Base-by-base conservation (phyloP, 2,329 filamentous ascomycete species). In the Raffaelea arxii region DNA sequence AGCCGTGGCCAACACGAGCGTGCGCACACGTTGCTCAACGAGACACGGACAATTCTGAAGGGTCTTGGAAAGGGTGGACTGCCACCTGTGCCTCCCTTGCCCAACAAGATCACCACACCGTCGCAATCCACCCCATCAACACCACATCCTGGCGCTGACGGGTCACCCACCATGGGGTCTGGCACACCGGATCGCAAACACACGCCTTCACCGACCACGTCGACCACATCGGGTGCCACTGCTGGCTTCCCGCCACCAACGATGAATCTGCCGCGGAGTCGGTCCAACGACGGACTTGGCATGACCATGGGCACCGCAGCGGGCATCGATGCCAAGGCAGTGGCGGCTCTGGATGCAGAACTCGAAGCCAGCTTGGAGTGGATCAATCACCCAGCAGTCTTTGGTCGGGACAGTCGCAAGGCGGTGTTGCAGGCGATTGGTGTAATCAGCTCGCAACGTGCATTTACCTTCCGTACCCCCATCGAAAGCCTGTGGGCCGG, bases 311-410 rank as follows among this genome's bases (percentile, higher is more conserved):
- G 57, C 42, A 64, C 60, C 10, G 58, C 66, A 7, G 77, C 81
- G 6, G 86, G 88, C n/a, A 91, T 98, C 47, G 92, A 98, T 58
- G 67, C 78, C 6, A 74, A 73, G 30, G 92, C 86, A 0, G 91
- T 97, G 57, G 73, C 80, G 22, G 90, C 92, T 3, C 78, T 98
- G 18, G 92, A 98, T 62, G 79, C 86, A 1, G 92, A 98, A 63
- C 77, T 98, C 27, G 88, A 95, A 62, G 79, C 86, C 27, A 87
- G 86, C 43, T 70, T 98, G 16, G 92, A 98, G 65, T 98, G 92
- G 92, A 97, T 98, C 64, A 89, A 85, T 60, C 92, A 98, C 59
- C 92, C 92, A 2, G 90, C 90, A 2, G 87, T 97, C 2, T 98
- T 98, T 61, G 84, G 86, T 9, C 81, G 92, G 32, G 92, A 98